Evolutionary conservation across 371 early-diverging fungal genomes (phyloP).

Genomic region (Mucor lusitanicus): DNA sequence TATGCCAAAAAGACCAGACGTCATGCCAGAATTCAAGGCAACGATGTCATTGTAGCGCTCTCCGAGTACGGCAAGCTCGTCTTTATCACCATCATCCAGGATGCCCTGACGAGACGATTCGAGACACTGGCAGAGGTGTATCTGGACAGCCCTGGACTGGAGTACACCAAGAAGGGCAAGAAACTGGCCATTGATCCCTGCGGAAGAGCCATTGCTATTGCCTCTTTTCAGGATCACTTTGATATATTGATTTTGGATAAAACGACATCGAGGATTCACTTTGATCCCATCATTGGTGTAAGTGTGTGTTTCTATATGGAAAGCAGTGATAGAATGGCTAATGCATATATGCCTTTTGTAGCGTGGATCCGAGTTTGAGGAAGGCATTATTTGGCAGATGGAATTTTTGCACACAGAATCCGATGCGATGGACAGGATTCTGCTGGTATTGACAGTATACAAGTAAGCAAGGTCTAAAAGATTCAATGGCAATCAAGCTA

Average conservation of each 20-base stretch:
- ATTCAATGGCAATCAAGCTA: no score
- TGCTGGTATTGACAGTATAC: conserved; percentile 34
- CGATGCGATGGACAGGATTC: conserved; percentile 27
- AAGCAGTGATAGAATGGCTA: background rate
- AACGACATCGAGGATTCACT: conserved; percentile 26
- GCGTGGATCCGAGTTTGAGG: conserved; percentile 36
- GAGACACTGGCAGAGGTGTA: conserved; percentile 39
- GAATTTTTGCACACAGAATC: conserved; percentile 41
- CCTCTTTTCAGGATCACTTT: conserved; percentile 42
- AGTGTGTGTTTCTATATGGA: background rate
- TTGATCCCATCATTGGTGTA: conserved; percentile 43
- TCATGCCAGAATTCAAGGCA: conserved; percentile 30
- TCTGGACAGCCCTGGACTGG: conserved; percentile 39
- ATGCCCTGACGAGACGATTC: conserved; percentile 26
- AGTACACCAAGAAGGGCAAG: conserved; percentile 35
- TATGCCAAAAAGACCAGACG: conserved; percentile 19
- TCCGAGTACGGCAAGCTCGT: conserved; percentile 48
- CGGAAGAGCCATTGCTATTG: conserved; percentile 43
- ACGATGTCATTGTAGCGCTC: conserved; percentile 36
- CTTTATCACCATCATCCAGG: conserved; percentile 26
- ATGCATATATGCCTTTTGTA: conserved; percentile 4
- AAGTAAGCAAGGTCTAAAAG: conserved; percentile 18
- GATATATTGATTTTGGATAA: conserved; percentile 40
- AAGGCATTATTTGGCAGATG: conserved; percentile 54
- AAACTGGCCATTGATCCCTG: conserved; percentile 47